These are phyloP conservation scores for Tetrapyrgos nigripes DNA, from an alignment of 1,284 basidiomycete species.

Conservation along the genomic window DNA sequence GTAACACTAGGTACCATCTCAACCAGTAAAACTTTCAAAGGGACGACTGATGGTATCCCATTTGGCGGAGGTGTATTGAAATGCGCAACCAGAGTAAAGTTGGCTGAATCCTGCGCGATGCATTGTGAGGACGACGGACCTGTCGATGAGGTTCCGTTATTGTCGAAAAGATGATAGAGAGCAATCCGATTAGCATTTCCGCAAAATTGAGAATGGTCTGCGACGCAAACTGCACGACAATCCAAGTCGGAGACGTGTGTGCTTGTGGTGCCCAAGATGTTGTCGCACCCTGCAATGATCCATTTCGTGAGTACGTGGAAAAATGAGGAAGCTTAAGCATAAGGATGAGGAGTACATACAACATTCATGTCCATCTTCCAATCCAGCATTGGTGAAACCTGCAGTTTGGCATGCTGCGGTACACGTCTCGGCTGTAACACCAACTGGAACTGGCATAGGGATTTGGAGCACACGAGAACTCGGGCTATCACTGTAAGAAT, in stretches of 20 bases:
- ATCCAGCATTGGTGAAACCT: conserved; percentile 38
- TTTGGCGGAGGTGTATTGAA: conserved; percentile 36
- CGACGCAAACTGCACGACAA: conserved; percentile 43
- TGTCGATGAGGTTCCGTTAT: conserved; percentile 21
- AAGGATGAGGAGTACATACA: conserved; percentile 32
- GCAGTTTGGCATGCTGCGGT: conserved; percentile 44
- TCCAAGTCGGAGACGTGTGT: conserved; percentile 43
- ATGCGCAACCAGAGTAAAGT: conserved; percentile 43
- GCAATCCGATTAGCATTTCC: conserved; percentile 44
- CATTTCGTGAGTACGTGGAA: not conserved
- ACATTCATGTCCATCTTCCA: conserved; percentile 48
- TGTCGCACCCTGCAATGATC: conserved; percentile 43
- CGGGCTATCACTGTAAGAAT: conserved; percentile 34
- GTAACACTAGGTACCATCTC: conserved; percentile 43
- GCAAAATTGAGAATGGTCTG: conserved; percentile 42
- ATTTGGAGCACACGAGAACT: conserved; percentile 36
- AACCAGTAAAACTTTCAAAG: conserved; percentile 39
- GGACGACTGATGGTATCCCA: conserved; percentile 29
- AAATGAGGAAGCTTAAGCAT: not conserved
- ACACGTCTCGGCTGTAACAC: conserved; percentile 46
- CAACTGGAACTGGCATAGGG: conserved; percentile 43
- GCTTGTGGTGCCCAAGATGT: conserved; percentile 33
- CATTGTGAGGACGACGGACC: conserved; percentile 28
- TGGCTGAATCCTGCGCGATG: conserved; percentile 30
- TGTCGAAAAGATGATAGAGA: conserved; percentile 37